Conservation (phyloP, 2,329 filamentous ascomycete species). For the Fusarium praegraminearum region DNA sequence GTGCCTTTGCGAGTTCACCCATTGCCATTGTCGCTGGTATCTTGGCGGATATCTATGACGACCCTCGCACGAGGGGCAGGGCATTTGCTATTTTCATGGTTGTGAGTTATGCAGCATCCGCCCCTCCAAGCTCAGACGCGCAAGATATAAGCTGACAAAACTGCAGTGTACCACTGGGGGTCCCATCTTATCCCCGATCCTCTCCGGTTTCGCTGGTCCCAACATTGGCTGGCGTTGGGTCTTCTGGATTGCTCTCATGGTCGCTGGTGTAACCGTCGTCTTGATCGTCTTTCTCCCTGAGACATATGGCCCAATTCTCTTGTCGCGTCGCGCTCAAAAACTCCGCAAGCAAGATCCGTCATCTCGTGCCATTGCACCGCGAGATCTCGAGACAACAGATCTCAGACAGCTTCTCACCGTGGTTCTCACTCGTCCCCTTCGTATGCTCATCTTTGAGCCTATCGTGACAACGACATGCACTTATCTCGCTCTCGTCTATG, state of each 20-base stretch:
- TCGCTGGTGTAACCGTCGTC: slow-evolving; percentile 72
- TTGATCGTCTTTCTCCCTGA: slow-evolving; percentile 74
- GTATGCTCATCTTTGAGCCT: slow-evolving; percentile 79
- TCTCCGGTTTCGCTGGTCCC: slow-evolving; percentile 70
- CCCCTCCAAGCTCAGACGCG: not conserved
- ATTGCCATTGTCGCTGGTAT: slow-evolving; percentile 73
- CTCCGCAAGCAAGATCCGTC: slow-evolving; percentile 68
- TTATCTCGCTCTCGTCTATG: slow-evolving; percentile 79
- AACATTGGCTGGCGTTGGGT: slow-evolving; percentile 76
- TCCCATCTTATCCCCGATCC: slow-evolving; percentile 73
- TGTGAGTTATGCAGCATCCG: slow-evolving; percentile 53
- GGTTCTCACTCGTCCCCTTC: slow-evolving; percentile 77
- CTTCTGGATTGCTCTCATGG: slow-evolving; percentile 77
- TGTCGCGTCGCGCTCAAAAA: slow-evolving; percentile 66
- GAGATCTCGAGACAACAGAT: slow-evolving; percentile 72
- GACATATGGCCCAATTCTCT: slow-evolving; percentile 70
- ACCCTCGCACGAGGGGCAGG: slow-evolving; percentile 63
- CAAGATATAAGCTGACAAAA: slow-evolving; percentile 23
- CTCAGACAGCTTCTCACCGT: slow-evolving; percentile 71
- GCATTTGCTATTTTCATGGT: slow-evolving; percentile 75
- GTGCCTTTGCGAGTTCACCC: slow-evolving; percentile 67
- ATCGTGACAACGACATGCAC: slow-evolving; percentile 77
- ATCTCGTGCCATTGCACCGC: slow-evolving; percentile 65
- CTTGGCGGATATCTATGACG: slow-evolving; percentile 73
- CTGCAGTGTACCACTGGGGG: slow-evolving; percentile 71